A percentile compares a stretch with the other conserved stretches of the same genome.
These are phyloP conservation scores for Aspergillus carbonarius DNA, from an alignment of 2,329 filamentous ascomycete genomes.

Conservation along the genomic window DNA sequence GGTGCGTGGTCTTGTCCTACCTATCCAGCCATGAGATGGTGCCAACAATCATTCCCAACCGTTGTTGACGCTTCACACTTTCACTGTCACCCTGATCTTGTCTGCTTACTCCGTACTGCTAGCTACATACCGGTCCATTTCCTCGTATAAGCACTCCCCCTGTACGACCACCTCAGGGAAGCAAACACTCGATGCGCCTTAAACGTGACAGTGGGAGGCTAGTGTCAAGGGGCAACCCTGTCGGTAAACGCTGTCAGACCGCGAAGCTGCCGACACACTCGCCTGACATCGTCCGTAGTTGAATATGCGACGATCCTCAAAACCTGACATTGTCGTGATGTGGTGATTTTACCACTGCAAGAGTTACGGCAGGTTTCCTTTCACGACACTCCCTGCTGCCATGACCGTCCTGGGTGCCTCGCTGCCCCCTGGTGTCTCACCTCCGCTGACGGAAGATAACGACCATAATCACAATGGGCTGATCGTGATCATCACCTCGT, in stretches of 20 bases:
- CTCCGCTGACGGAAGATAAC: slow-evolving; percentile 39
- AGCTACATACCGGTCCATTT: neutral
- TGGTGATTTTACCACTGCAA: neutral
- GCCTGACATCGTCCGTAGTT: neutral
- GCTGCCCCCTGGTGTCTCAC: slow-evolving; percentile 23
- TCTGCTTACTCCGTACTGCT: neutral
- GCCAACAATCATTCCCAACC: neutral
- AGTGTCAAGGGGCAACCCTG: neutral
- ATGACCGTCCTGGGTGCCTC: slow-evolving; percentile 2
- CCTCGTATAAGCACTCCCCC: neutral
- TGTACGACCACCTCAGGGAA: neutral
- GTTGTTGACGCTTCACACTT: neutral
- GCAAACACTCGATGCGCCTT: neutral
- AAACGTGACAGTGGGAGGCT: neutral
- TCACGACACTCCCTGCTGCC: neutral
- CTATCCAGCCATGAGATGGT: neutral
- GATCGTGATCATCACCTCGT: slow-evolving; percentile 40
- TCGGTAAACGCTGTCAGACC: neutral
- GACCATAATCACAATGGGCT: slow-evolving; percentile 42
- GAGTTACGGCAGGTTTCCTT: neutral
- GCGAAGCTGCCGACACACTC: neutral
- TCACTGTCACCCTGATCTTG: neutral
- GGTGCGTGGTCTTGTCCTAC: neutral
- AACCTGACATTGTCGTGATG: neutral
- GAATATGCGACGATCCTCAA: neutral